Evolutionary conservation across 176 grass and related monocot species (phyloP), one percentile per base, ranked within the genome.

Genomic region (Areca catechu): DNA sequence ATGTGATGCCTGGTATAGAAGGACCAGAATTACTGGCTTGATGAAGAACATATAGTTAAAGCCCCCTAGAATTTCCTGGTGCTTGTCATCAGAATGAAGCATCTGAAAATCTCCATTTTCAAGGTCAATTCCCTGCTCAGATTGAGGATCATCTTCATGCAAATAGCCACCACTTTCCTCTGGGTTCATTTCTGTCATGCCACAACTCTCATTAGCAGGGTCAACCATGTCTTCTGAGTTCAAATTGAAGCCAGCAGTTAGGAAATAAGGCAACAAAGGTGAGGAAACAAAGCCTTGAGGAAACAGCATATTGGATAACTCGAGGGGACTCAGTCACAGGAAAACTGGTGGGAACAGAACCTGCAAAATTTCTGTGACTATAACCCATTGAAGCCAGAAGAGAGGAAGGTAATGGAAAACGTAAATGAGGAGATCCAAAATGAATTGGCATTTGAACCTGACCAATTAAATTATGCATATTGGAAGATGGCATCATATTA

Each of bases 401-500:
- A 72, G 69, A 43, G 34, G 34, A 57, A 53, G 79, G 74, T 22
- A 71, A 71, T 58, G 80, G 53, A 20, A 66, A 76, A 27, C 83
- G 77, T 15, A 80, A 50, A 80, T 85, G 62, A 57, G 71, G 67
- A 57, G 77, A 62, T 60, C 50, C 59, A 22, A 77, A 56, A 67
- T 80, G 84, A 65, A 72, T 80, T 52, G 85, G 86, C 43, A 89
- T 80, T 74, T 85, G 76, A 66, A 74, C 43, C 54, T 75, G 82
- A 22, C 71, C 76, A 22, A 86, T 86, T 62, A 89, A 86, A 50
- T 72, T 74, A 80, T 89, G 90, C 68, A 95, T 61, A 37, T 69
- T 76, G 3, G 72, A 15, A 22, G 86, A 85, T 76, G 73, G 69
- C 90, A 95, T 86, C 60, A 86, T 60, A 67, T 95, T 86, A 66